phyloP scores from a whole-genome alignment of 805 yeast genomes.

The Starmerella powellii region DNA sequence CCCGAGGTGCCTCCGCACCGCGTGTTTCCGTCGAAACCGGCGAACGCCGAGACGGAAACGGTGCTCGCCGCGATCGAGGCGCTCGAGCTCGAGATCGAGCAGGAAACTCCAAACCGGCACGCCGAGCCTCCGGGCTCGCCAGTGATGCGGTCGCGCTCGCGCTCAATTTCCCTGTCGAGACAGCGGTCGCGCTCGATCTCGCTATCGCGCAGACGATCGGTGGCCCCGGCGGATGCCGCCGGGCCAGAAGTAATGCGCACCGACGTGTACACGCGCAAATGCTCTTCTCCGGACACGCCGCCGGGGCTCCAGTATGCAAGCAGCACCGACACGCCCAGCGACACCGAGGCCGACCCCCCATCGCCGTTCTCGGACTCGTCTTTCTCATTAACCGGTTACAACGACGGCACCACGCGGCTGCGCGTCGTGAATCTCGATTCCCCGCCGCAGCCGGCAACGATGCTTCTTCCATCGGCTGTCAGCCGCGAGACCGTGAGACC shows the following conservation, averaged over 20 bases:
- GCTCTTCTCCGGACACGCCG: constrained; percentile 7
- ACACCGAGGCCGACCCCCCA: neutral
- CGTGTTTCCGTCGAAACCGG: neutral
- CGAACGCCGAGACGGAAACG: constrained; percentile 5
- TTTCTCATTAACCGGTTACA: constrained; percentile 20
- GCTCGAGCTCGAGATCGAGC: constrained; percentile 6
- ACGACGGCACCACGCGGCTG: constrained; percentile 15
- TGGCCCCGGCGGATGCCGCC: neutral
- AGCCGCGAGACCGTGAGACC: neutral
- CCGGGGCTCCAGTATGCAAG: neutral
- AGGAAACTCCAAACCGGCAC: constrained; percentile 1
- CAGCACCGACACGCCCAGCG: neutral
- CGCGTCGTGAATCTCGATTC: constrained; percentile 18
- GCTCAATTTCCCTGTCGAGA: neutral
- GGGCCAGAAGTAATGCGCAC: neutral
- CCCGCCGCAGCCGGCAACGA: neutral
- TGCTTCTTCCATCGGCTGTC: neutral
- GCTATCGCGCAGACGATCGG: neutral
- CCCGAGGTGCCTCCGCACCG: constrained; percentile 21
- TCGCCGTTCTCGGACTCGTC: constrained; percentile 7
- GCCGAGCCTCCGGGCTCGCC: neutral
- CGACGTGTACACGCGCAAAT: constrained; percentile 21
- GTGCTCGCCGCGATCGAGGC: constrained; percentile 17
- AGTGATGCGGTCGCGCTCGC: neutral
- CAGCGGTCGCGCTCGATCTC: constrained; percentile 4